Evolutionary conservation across 1,284 basidiomycete genomes (phyloP).

Genomic region (Ganoderma resinaceum): DNA sequence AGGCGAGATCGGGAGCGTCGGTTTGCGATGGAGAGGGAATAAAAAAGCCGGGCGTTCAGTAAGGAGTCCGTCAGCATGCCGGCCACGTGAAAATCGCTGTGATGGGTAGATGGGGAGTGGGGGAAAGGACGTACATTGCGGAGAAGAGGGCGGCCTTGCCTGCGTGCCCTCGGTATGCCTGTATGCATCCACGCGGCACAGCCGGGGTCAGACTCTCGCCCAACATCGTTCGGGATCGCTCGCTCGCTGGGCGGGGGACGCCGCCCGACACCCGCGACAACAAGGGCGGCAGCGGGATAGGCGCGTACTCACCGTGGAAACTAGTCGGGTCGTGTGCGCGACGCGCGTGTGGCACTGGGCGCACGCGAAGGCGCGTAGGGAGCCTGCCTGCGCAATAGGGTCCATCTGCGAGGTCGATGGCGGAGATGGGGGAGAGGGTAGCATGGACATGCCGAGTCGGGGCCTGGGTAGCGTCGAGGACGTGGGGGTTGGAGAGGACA

Average conservation of each 20-base stretch:
- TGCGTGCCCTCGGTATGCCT: conserved; percentile 40
- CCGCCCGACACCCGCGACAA: not conserved
- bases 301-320: conserved; percentile 25
- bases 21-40: not conserved
- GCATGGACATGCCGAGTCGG: conserved; percentile 11
- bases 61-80: not conserved
- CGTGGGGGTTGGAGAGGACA: conserved; percentile 18
- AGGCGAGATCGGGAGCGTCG: not conserved
- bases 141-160: conserved; percentile 45
- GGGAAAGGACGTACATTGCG: conserved; percentile 49
- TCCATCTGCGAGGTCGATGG: conserved; percentile 9
- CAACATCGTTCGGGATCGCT: not conserved
- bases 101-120: not conserved
- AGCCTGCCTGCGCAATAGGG: conserved; percentile 15
- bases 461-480: conserved; percentile 7
- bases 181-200: not conserved
- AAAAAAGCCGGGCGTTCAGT: not conserved
- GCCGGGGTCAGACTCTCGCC: not conserved
- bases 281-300: not conserved
- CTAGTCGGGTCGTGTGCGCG: conserved; percentile 25
- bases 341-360: conserved; percentile 24
- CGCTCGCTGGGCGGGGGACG: not conserved
- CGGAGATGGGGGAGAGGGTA: conserved; percentile 6
- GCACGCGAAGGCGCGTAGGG: conserved; percentile 25
- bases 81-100: not conserved